phyloP scores from a whole-genome alignment of 305 asterid genomes.

The Fraxinus albicans region DNA sequence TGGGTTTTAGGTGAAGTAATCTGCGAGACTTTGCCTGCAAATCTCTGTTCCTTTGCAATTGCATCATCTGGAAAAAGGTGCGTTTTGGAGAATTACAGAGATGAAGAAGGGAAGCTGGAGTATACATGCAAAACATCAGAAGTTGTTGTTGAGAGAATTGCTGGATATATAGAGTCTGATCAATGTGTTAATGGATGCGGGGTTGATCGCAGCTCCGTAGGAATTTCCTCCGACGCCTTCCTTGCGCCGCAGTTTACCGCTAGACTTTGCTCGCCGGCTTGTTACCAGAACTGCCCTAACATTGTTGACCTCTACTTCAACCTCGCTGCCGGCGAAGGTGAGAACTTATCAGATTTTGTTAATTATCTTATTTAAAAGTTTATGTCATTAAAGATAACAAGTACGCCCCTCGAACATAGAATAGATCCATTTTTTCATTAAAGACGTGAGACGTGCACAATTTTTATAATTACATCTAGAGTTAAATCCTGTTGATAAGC shows the following conservation, averaged over 20 bases:
- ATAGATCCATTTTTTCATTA: too few species aligned
- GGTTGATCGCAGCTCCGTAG: slow-evolving; percentile 48
- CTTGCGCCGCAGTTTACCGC: slow-evolving; percentile 42
- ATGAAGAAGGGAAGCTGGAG: neutral
- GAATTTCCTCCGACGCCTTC: slow-evolving; percentile 66
- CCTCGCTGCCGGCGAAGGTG: slow-evolving; percentile 82
- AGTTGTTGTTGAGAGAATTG: slow-evolving; percentile 49
- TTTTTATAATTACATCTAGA: neutral
- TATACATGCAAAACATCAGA: slow-evolving; percentile 43
- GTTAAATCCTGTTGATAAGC: neutral
- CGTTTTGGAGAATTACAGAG: neutral
- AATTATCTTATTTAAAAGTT: neutral
- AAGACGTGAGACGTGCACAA: neutral
- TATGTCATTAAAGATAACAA: neutral
- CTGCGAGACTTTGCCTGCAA: slow-evolving; percentile 55
- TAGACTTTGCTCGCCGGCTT: slow-evolving; percentile 58
- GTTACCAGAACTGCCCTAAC: slow-evolving; percentile 66
- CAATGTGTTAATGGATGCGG: slow-evolving; percentile 62
- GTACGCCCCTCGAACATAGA: too few species aligned
- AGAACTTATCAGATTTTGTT: neutral
- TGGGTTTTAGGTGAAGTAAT: too few species aligned
- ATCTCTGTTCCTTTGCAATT: slow-evolving; percentile 59
- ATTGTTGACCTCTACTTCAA: slow-evolving; percentile 65
- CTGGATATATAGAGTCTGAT: slow-evolving; percentile 63
- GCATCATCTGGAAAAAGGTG: slow-evolving; percentile 44